These are phyloP conservation scores for Skeletonema costatum DNA, from an alignment of 108 stramenopile genomes.

Conservation along the genomic window DNA sequence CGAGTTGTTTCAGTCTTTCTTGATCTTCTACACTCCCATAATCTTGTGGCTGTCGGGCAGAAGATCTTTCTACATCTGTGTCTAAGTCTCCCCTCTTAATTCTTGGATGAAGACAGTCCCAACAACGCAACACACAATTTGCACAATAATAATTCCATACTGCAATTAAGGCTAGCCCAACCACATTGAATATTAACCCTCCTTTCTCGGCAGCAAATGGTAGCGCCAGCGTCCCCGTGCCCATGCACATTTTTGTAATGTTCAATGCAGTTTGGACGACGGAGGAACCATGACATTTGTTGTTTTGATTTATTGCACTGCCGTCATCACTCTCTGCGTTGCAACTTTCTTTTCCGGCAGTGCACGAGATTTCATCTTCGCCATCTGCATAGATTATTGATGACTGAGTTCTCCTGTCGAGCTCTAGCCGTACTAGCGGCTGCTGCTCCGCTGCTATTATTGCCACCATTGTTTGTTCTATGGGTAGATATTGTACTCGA, in stretches of 20 bases:
- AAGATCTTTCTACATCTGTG: neutral
- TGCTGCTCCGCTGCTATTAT: neutral
- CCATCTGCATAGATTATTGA: neutral
- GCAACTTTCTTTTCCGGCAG: neutral
- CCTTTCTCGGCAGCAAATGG: constrained; percentile 80
- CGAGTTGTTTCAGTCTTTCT: neutral
- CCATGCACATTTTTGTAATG: constrained; percentile 62
- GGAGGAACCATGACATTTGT: neutral
- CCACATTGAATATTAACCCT: constrained; percentile 57
- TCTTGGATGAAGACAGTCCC: constrained; percentile 22
- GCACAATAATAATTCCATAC: constrained; percentile 77
- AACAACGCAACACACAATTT: constrained; percentile 54
- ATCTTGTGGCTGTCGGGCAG: neutral
- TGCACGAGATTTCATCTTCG: neutral
- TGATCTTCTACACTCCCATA: constrained; percentile 3
- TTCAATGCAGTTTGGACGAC: constrained; percentile 59
- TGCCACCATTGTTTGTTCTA: neutral
- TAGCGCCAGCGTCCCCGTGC: constrained; percentile 76
- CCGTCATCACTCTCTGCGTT: no score
- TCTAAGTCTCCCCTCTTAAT: neutral
- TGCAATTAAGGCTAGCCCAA: constrained; percentile 58
- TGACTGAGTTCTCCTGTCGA: neutral
- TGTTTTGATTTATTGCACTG: no score
- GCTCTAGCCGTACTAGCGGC: neutral
- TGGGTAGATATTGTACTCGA: no score